Evolutionary conservation across 805 yeast species (phyloP), one percentile per base, ranked within the genome.

Genomic region (Metschnikowia koreensis): DNA sequence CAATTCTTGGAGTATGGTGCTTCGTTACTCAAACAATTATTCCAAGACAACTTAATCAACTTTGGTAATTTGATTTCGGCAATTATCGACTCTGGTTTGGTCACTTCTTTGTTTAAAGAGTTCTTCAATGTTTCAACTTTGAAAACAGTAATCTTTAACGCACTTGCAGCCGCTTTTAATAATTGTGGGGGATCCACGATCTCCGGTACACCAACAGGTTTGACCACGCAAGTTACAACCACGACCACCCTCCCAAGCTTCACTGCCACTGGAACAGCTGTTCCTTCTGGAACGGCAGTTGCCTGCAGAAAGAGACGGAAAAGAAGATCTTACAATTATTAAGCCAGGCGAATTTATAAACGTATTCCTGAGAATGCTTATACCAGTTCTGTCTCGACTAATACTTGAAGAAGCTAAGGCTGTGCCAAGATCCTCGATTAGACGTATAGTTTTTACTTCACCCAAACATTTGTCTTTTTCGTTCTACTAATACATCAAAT

Each of bases 131-230:
- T 72, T 40, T 60, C 56, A 15, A 73, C 76, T 16, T 70, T 73
- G 58, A 65, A 70, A 61, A 64, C 73, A n/a, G 70, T 73, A 50
- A 65, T 71, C 46, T 69, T 69, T 56, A 74, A 68, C 49, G 75
- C 77, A 28, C 71, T 74, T 61, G 74, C 74, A 53, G 77, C 76
- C 50, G 75, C 74, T 26, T 63, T 66, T 50, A 70, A 70, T 52
- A 56, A 70, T 44, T 74, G 79, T 67, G 68, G 63, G 22, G 66
- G 65, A 43, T 50, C 66, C 12, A 56, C 69, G 12, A 60, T 64
- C 47, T 56, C 67, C 22, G 59, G 62, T 38, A 43, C 54, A 6
- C 60, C 62, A 37, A 57, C 60, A n/a, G 62, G 62, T 43, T 52
- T 53, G 22, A 54, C 59, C 22, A 57, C 62, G n/a, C 62, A 59